Evolutionary conservation across 768 basidiomycete genomes (phyloP), one percentile per base, ranked within the genome.

Genomic region (Tricholomella constricta): DNA sequence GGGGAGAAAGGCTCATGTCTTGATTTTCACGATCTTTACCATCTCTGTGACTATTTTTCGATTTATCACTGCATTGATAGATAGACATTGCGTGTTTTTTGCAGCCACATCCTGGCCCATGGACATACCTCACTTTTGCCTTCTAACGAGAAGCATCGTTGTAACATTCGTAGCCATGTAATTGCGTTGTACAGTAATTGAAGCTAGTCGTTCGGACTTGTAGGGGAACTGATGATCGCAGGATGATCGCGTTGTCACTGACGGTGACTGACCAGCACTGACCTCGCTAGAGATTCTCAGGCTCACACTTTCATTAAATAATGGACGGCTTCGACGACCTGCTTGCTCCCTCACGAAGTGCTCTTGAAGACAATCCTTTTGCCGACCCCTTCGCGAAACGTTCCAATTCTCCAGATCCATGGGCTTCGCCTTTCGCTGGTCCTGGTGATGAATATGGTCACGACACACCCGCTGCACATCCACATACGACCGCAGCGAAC

Each of bases 251-350:
- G 20, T 26, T 19, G 35, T 48, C 23, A 35, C 19, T 10, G 12
- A 22, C 23, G 2, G 31, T 14, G 10, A 11, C 14, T 29, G 29
- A 11, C 11, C 11, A 29, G 29, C 29, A 6, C 11, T 6, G 14
- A 10, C 31, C 31, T 32, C 31, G 31, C 31, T 32, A 11, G 31
- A 4, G 10, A 32, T 32, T 14, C 31, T 32, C 31, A 32, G n/a
- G n/a, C n/a, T 32, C 31, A 35, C 52, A 47, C 14, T 34, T 49
- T 34, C 34, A 50, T 15, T 36, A 26, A 89, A 89, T 37, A 27
- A 90, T 90, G 88, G 87, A 88, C 69, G 74, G 80, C 62, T 91
- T 91, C 67, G 89, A 91, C 72, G 89, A 91, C 69, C 68, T 91
- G 43, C 77, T 91, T 31, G 74, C 74, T 10, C 77, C 81, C 47